Percentiles rank a stretch among this genome's conserved stretches.
phyloP scores from a whole-genome alignment of 768 basidiomycete genomes.

The Mycena capillaripes region DNA sequence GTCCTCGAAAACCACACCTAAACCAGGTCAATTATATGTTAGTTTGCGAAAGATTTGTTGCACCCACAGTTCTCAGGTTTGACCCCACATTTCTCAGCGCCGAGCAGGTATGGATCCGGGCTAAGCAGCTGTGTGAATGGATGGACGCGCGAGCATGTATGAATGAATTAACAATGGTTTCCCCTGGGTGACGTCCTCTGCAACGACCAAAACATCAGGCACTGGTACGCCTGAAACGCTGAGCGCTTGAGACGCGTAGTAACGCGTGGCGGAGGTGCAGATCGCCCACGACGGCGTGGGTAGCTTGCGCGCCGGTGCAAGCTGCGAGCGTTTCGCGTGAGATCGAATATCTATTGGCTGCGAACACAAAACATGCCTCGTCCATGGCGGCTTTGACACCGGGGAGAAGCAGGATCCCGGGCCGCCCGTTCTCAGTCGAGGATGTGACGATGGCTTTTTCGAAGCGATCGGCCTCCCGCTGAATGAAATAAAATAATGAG shows the following conservation, averaged over 20 bases:
- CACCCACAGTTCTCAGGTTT: slow-evolving; percentile 71
- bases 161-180: slow-evolving; percentile 74
- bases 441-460: slow-evolving; percentile 83
- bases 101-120: slow-evolving; percentile 93
- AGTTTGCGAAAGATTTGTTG: background rate
- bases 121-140: slow-evolving; percentile 45
- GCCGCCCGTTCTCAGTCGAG: slow-evolving; percentile 65
- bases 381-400: slow-evolving; percentile 75
- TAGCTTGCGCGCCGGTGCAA: slow-evolving; percentile 50
- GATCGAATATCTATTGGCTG: background rate
- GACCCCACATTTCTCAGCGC: slow-evolving; percentile 79
- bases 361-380: slow-evolving; percentile 55
- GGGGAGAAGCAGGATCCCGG: slow-evolving; percentile 79
- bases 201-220: slow-evolving; percentile 82
- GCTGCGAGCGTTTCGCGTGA: slow-evolving; percentile 40
- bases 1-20: slow-evolving; percentile 92
- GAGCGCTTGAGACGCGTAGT: slow-evolving; percentile 83
- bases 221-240: slow-evolving; percentile 73
- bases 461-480: slow-evolving; percentile 84
- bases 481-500: background rate
- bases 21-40: background rate
- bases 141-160: background rate
- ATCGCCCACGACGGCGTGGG: slow-evolving; percentile 87
- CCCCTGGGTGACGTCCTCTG: slow-evolving; percentile 86
- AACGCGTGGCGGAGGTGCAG: slow-evolving; percentile 86